These are phyloP conservation scores for Climacium dendroides DNA, from an alignment of 225 moss, liverwort and hornwort species.

Conservation along the genomic window DNA sequence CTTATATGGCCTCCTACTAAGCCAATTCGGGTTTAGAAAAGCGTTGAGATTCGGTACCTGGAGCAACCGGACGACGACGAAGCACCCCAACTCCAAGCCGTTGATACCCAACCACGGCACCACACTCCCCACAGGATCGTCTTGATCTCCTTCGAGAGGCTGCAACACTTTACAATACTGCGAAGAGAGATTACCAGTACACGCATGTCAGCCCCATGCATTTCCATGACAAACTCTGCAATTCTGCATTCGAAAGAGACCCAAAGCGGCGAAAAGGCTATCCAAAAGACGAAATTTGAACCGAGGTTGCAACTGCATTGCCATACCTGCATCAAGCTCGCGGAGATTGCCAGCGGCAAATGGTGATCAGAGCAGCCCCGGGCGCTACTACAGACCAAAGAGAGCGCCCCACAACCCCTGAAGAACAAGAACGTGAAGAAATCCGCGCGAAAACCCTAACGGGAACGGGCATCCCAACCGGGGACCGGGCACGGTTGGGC, in stretches of 20 bases:
- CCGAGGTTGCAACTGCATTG: not conserved
- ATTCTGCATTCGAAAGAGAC: not conserved
- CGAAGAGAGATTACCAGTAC: not conserved
- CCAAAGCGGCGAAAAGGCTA: not conserved
- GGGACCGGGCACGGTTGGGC: not conserved
- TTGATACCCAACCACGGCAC: slow-evolving; percentile 54
- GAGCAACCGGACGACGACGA: slow-evolving; percentile 55
- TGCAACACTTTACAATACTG: not conserved
- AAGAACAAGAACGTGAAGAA: not conserved
- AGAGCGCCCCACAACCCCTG: too few species aligned
- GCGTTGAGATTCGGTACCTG: slow-evolving; percentile 23
- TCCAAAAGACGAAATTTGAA: not conserved
- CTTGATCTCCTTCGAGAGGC: not conserved
- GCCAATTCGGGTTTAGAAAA: not conserved
- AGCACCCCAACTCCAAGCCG: slow-evolving; percentile 44
- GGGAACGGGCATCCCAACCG: not conserved
- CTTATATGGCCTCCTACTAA: not conserved
- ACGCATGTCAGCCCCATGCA: not conserved
- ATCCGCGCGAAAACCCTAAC: not conserved
- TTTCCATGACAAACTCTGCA: not conserved
- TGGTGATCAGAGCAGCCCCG: not conserved
- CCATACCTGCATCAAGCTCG: not conserved
- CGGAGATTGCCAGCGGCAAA: not conserved
- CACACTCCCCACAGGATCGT: not conserved
- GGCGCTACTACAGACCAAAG: not conserved